Conservation (phyloP, 352 stramenopile genomes). For the Pythium aristosporum region DNA sequence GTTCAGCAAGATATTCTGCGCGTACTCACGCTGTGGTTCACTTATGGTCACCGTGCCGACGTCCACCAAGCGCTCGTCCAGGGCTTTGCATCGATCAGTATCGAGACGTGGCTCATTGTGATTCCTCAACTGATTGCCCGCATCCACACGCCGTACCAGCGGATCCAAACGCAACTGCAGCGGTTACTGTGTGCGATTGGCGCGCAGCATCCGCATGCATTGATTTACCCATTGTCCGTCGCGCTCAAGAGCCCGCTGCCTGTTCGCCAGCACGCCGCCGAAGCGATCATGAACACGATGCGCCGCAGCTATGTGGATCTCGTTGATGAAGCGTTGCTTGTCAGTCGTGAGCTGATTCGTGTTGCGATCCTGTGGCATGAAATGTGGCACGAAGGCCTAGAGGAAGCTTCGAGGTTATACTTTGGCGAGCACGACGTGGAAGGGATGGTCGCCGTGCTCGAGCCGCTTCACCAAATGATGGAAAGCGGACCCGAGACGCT, state of each 20-base stretch:
- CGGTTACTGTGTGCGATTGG: slow-evolving; percentile 92
- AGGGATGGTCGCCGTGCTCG: slow-evolving; percentile 96
- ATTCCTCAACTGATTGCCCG: slow-evolving; percentile 98
- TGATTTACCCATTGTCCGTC: slow-evolving; percentile 99
- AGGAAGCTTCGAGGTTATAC: slow-evolving; percentile 97
- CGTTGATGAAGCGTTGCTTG: slow-evolving; percentile 96
- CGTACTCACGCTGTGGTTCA: slow-evolving; percentile 98
- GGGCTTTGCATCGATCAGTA: slow-evolving; percentile 92
- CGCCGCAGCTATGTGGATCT: slow-evolving; percentile 93
- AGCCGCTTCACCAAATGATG: slow-evolving; percentile 93
- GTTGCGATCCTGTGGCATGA: slow-evolving; percentile 99
- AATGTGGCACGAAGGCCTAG: slow-evolving; percentile 97
- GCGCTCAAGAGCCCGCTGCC: slow-evolving; percentile 92
- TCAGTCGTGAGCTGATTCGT: slow-evolving; percentile 97
- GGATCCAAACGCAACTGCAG: slow-evolving; percentile 78
- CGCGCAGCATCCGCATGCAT: slow-evolving; percentile 95
- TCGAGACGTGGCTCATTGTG: slow-evolving; percentile 99
- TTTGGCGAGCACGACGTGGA: slow-evolving; percentile 98
- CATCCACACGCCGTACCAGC: slow-evolving; percentile 76
- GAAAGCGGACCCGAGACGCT: slow-evolving; percentile 76
- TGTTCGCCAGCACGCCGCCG: slow-evolving; percentile 30
- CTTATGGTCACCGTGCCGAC: slow-evolving; percentile 94
- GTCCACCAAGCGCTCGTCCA: slow-evolving; percentile 76
- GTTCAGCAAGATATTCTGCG: slow-evolving; percentile 96
- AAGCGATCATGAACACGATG: slow-evolving; percentile 95